Percentiles rank a stretch among this genome's conserved stretches.
Conservation (phyloP, 1,139 yeast species). For the Arxiozyma bovina region DNA sequence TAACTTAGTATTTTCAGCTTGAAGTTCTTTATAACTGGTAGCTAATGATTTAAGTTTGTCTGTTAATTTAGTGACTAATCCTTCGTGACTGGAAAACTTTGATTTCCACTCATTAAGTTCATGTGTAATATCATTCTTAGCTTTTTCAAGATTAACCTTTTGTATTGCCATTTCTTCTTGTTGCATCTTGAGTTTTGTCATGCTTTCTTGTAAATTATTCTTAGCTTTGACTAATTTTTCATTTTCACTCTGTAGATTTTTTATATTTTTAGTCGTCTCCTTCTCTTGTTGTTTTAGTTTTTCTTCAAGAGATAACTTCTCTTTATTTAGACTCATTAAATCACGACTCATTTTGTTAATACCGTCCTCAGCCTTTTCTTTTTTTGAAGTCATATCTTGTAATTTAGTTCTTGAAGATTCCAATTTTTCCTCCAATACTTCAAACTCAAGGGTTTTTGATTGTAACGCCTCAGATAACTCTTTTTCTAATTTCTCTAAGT, state of each 20-base stretch:
- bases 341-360: slow-evolving; percentile 87
- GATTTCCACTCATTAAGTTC: slow-evolving; percentile 25
- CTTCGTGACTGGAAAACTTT: slow-evolving; percentile 23
- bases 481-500: slow-evolving; percentile 6
- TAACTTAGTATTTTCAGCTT: slow-evolving; percentile 20
- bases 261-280: slow-evolving; percentile 29
- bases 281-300: slow-evolving; percentile 37
- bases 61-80: slow-evolving; percentile 31
- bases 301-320: slow-evolving; percentile 46
- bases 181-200: slow-evolving; percentile 11
- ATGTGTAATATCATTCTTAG: slow-evolving; percentile 14
- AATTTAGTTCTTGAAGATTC: slow-evolving; percentile 16
- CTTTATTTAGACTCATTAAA: slow-evolving; percentile 54
- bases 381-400: slow-evolving; percentile 31
- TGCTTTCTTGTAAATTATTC: slow-evolving; percentile 2
- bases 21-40: slow-evolving; percentile 24
- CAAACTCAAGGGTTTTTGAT: slow-evolving; percentile 5
- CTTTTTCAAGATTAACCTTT: slow-evolving; percentile 8
- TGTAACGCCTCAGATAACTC: slow-evolving; percentile 7
- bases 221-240: slow-evolving; percentile 17
- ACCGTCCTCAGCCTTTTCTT: slow-evolving; percentile 72
- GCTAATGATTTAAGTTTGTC: slow-evolving; percentile 34
- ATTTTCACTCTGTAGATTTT: slow-evolving; percentile 29
- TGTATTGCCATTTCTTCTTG: slow-evolving; percentile 9
- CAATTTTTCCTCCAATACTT: slow-evolving; percentile 10